These are phyloP conservation scores for Verticillium alfalfae DNA, from an alignment of 2,329 filamentous ascomycete genomes.

Conservation along the genomic window DNA sequence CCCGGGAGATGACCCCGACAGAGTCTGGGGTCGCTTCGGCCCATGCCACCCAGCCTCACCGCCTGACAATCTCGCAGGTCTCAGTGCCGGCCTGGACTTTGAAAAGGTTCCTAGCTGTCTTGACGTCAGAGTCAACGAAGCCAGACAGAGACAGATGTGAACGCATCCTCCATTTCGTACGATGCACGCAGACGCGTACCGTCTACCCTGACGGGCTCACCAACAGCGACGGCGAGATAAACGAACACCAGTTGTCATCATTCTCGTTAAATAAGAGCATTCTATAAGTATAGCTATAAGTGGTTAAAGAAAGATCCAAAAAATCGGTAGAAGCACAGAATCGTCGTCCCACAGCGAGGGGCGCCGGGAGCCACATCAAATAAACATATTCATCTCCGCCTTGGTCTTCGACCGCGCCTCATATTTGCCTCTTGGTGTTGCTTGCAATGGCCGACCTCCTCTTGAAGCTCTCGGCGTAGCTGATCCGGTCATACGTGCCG, in stretches of 20 bases:
- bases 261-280: neutral
- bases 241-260: neutral
- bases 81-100: neutral
- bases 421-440: slow-evolving; percentile 21
- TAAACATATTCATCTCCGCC: neutral
- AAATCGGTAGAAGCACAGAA: neutral
- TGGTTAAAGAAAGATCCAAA: too few relatives aligned
- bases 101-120: neutral
- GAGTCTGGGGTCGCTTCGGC: neutral
- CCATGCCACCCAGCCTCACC: neutral
- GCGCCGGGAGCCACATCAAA: neutral
- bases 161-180: too few relatives aligned
- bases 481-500: slow-evolving; percentile 62
- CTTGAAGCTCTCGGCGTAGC: slow-evolving; percentile 59
- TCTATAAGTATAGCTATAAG: neutral
- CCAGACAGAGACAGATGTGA: too few relatives aligned
- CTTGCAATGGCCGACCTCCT: slow-evolving; percentile 38
- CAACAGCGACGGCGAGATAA: too few relatives aligned
- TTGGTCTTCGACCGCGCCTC: neutral
- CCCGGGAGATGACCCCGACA: neutral
- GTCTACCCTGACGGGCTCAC: too few relatives aligned
- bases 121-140: too few relatives aligned
- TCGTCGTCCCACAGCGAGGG: neutral
- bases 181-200: too few relatives aligned
- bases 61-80: neutral